Conservation (phyloP, 2,329 filamentous ascomycete genomes). For the Hortaea werneckii region DNA sequence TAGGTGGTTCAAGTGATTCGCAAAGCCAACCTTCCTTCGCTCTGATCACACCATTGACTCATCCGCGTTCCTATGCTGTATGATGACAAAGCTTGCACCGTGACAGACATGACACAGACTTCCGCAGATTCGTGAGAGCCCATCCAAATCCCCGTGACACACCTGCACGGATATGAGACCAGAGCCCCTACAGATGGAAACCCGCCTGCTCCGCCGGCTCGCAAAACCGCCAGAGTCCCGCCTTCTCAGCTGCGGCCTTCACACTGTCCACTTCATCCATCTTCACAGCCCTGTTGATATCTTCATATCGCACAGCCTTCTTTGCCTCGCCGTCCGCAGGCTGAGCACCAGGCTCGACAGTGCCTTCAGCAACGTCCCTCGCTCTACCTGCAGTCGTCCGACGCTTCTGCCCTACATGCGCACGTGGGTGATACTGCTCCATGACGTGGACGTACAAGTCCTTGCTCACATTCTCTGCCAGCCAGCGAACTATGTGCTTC, state of each 20-base stretch:
- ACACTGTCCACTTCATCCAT: slow-evolving; percentile 57
- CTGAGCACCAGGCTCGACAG: slow-evolving; percentile 21
- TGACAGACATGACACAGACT: no score
- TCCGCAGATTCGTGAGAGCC: no score
- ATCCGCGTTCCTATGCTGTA: no score
- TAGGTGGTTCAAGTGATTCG: no score
- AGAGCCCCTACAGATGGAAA: slow-evolving; percentile 35
- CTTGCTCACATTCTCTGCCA: slow-evolving; percentile 60
- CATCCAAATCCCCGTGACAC: no score
- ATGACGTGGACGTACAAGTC: slow-evolving; percentile 79
- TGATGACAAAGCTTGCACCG: no score
- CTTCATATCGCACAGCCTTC: slow-evolving; percentile 54
- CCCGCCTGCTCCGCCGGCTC: slow-evolving; percentile 51
- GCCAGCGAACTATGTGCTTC: slow-evolving; percentile 62
- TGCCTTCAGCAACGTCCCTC: slow-evolving; percentile 18
- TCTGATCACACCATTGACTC: no score
- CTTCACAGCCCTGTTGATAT: slow-evolving; percentile 65
- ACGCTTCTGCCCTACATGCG: slow-evolving; percentile 65
- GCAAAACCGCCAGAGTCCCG: slow-evolving; percentile 70
- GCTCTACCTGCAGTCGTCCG: slow-evolving; percentile 21
- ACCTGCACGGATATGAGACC: neutral
- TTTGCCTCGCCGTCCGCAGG: slow-evolving; percentile 18
- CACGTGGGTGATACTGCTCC: slow-evolving; percentile 77
- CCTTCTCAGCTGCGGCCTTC: slow-evolving; percentile 55
- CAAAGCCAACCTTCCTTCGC: no score